Base-by-base conservation (phyloP, 306 rosid species). In the Vachellia collinsii region DNA sequence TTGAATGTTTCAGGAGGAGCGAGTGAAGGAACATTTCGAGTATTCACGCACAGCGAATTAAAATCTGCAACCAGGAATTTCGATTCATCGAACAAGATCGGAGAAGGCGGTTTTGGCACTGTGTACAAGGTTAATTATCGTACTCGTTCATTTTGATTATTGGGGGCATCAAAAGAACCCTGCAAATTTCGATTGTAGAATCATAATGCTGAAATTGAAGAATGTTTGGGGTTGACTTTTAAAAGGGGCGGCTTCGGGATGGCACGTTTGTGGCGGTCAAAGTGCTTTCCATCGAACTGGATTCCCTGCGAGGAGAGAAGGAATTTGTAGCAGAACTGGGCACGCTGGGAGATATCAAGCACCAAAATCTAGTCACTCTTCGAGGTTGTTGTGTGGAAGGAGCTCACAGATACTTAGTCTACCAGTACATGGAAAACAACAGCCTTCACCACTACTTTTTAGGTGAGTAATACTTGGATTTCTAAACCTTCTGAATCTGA, bases 361-460 rank as follows among this genome's bases (percentile, higher is more conserved):
- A 95, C 86, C 93, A 87, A 67, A 91, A 95, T 82, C 94, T 95
- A 17, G 99, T 91, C 3, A 74, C 73, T 59, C 91, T 95, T 42
- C 74, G 74, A 81, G 98, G 99, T 9, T 95, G 92, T 85, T 90
- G 93, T 73, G 98, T 93, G 36, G 98, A 93, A 77, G 96, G 96
- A 73, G 81, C 86, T 63, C 73, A 65, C 0, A 90, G 99, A 89
- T 95, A 87, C 64, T 82, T 95, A 77, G 96, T 95, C 47, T 95
- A 93, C 58, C 94, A 95, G 61, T 95, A 87, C 88, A 93, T 95
- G 99, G 92, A 89, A 64, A 93, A 95, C 81, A 95, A 91, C 50
- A 95, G 94, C 86, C 94, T 95, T 68, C 29, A 88, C 61, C 77
- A 84, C 66, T 78, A 84, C 76, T 92, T 93, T 63, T 84, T 88